Percentiles rank a stretch among this genome's conserved stretches.
phyloP scores from a whole-genome alignment of 2,329 filamentous ascomycete genomes.

The Mariannaea sp. region DNA sequence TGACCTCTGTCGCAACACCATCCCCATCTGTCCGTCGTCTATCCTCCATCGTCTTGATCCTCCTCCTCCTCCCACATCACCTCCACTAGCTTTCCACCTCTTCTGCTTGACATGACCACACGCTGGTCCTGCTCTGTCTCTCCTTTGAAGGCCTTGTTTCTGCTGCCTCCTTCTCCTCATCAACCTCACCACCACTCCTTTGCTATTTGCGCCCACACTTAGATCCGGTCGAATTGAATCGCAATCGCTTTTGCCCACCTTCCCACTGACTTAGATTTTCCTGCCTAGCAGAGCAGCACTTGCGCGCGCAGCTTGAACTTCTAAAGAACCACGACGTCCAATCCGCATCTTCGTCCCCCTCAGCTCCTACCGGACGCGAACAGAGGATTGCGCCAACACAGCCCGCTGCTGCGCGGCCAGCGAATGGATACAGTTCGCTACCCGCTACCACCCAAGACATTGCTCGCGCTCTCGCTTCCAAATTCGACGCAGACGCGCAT shows the following conservation, averaged over 20 bases:
- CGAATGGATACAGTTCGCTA: slow-evolving; percentile 54
- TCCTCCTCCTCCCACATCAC: not conserved
- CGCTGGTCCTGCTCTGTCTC: slow-evolving; percentile 33
- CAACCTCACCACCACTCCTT: slow-evolving; percentile 13
- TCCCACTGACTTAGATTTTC: slow-evolving; percentile 33
- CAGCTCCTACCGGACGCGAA: slow-evolving; percentile 39
- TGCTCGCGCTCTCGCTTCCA: slow-evolving; percentile 41
- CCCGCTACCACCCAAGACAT: slow-evolving; percentile 43
- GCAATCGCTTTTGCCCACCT: slow-evolving; percentile 23
- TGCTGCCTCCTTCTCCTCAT: slow-evolving; percentile 14
- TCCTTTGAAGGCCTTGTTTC: slow-evolving; percentile 18
- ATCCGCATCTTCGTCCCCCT: slow-evolving; percentile 24
- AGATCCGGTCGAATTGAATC: slow-evolving; percentile 21
- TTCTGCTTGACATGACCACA: slow-evolving; percentile 32
- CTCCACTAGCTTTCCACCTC: slow-evolving; percentile 30
- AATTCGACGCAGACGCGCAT: slow-evolving; percentile 50
- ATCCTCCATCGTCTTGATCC: not conserved
- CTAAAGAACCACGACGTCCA: slow-evolving; percentile 46
- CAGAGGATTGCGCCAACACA: slow-evolving; percentile 38
- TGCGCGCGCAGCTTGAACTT: slow-evolving; percentile 52
- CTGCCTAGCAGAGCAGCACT: slow-evolving; percentile 46
- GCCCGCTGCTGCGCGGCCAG: slow-evolving; percentile 40
- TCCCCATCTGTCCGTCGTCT: too few relatives aligned
- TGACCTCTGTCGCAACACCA: slow-evolving; percentile 25
- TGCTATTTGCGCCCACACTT: slow-evolving; percentile 20